Percentiles rank a stretch among this genome's conserved stretches.
phyloP scores from a whole-genome alignment of 306 rosid genomes.

The Citrullus amarus region DNA sequence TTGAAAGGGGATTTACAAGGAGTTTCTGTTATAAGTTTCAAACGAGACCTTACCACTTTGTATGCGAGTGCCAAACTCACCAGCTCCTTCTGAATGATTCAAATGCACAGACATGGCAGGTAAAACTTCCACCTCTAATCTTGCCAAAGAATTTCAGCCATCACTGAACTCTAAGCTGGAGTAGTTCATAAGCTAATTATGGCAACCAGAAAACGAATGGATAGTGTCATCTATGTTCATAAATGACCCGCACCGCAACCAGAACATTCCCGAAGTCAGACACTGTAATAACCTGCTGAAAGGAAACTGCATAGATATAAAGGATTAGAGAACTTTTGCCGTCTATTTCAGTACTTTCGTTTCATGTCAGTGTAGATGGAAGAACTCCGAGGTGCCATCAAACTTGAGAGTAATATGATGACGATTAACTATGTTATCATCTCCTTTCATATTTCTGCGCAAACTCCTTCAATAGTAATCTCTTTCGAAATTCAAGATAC shows the following conservation, averaged over 20 bases:
- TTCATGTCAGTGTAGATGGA: not conserved
- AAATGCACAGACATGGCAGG: not conserved
- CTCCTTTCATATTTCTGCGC: constrained; percentile 69
- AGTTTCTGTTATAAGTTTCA: not conserved
- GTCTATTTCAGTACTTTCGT: not conserved
- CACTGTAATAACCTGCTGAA: not conserved
- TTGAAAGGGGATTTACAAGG: not conserved
- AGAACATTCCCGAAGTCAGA: not conserved
- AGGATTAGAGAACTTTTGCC: not conserved
- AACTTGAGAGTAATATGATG: not conserved
- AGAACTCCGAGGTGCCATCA: not conserved
- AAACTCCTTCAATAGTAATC: constrained; percentile 52
- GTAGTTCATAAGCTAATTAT: not conserved
- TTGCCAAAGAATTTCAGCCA: not conserved
- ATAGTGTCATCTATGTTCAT: not conserved
- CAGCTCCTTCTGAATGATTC: not conserved
- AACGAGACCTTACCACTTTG: not conserved
- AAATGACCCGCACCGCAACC: not conserved
- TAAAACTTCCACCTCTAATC: not conserved
- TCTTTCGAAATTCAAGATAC: constrained; percentile 74
- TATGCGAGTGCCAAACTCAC: not conserved
- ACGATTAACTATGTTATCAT: constrained; percentile 15
- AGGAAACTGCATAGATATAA: not conserved
- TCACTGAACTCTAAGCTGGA: not conserved
- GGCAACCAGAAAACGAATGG: not conserved